Percentiles rank a stretch among this genome's conserved stretches.
Evolutionary conservation across 2,329 filamentous ascomycete genomes (phyloP).

Genomic region (Aspergillus ruber): DNA sequence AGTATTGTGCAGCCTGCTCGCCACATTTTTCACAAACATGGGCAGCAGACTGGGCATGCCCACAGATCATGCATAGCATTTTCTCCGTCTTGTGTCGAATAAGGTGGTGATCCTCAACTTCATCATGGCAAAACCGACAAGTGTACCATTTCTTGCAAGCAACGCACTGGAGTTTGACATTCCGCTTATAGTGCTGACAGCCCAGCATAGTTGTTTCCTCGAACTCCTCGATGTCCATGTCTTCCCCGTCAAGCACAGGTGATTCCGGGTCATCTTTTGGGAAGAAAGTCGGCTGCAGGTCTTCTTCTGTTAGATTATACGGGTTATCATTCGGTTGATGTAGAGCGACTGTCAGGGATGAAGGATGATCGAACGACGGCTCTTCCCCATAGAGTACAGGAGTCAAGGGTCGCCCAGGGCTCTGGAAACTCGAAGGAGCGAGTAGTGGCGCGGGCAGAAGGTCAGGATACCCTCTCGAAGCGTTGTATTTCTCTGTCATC

Average conservation of each 20-base stretch:
- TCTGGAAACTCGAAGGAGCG: constrained; percentile 19
- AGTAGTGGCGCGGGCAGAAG: constrained; percentile 12
- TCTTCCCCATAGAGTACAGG: constrained; percentile 26
- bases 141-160: constrained; percentile 89
- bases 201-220: constrained; percentile 55
- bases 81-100: constrained; percentile 79
- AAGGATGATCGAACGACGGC: constrained; percentile 21
- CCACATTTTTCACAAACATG: constrained; percentile 74
- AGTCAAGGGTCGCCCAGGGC: constrained; percentile 22
- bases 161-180: constrained; percentile 91
- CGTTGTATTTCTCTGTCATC: constrained; percentile 62
- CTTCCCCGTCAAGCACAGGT: constrained; percentile 29
- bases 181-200: constrained; percentile 88
- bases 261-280: constrained; percentile 36
- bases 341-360: constrained; percentile 20
- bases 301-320: constrained; percentile 44
- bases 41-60: constrained; percentile 72
- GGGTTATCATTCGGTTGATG: constrained; percentile 21
- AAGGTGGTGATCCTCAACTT: constrained; percentile 68
- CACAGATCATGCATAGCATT: constrained; percentile 97
- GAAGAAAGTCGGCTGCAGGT: constrained; percentile 62
- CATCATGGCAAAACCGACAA: constrained; percentile 90
- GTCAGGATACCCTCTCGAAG: constrained; percentile 31
- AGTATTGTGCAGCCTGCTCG: constrained; percentile 76
- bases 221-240: constrained; percentile 41